Evolutionary conservation across 345 rosid genomes (phyloP).

Genomic region (Litchi chinensis): DNA sequence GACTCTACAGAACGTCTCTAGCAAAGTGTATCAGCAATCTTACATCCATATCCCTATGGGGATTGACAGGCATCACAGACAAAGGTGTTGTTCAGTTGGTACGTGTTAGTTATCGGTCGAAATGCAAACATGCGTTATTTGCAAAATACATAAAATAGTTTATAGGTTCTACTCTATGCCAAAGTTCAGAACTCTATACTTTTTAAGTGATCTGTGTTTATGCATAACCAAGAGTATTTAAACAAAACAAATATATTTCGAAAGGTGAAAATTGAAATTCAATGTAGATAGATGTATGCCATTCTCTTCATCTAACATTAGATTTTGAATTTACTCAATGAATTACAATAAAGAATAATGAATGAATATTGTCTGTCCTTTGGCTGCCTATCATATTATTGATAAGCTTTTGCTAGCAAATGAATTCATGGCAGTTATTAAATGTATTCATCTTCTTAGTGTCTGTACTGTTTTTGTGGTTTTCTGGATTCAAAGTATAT

Average conservation of each 20-base stretch:
- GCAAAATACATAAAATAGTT: not conserved
- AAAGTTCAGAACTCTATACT: not conserved
- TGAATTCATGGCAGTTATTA: too few species aligned
- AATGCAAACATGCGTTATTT: not conserved
- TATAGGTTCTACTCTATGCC: not conserved
- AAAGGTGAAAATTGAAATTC: not conserved
- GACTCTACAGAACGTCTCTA: conserved; percentile 62
- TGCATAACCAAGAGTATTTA: not conserved
- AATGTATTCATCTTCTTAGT: too few species aligned
- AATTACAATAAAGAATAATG: not conserved
- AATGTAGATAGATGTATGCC: not conserved
- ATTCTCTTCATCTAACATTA: not conserved
- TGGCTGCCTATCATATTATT: not conserved
- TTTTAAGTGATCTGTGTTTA: not conserved
- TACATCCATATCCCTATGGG: conserved; percentile 83
- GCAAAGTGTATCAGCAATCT: conserved; percentile 74
- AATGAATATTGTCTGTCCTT: not conserved
- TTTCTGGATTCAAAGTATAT: not conserved
- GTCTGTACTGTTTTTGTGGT: not conserved
- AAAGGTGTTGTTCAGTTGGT: conserved; percentile 88
- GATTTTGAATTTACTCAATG: not conserved
- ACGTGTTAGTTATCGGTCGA: conserved; percentile 10
- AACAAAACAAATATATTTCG: not conserved
- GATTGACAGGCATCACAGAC: conserved; percentile 86
- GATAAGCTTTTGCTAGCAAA: too few species aligned